Evolutionary conservation across 1,284 basidiomycete genomes (phyloP).

Genomic region (Melanopsichium pennsylvanicum): DNA sequence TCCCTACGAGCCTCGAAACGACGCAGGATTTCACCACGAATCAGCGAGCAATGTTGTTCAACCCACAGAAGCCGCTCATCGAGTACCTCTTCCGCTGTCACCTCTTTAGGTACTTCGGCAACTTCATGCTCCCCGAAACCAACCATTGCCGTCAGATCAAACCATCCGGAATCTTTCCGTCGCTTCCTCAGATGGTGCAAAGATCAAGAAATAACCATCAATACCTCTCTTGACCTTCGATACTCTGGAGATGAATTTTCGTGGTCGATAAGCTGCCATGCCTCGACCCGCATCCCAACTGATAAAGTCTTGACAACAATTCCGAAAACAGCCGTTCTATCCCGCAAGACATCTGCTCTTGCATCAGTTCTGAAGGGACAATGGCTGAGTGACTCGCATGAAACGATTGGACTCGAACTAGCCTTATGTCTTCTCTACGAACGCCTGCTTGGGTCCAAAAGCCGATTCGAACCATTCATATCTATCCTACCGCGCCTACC

Average conservation of each 20-base stretch:
- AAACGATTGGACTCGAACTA: slow-evolving; percentile 40
- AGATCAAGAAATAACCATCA: slow-evolving; percentile 4
- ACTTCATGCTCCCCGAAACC: slow-evolving; percentile 11
- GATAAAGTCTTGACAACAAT: slow-evolving; percentile 28
- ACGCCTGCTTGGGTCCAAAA: slow-evolving; percentile 22
- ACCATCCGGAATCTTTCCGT: not conserved
- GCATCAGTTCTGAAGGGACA: slow-evolving; percentile 5
- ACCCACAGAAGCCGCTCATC: no score
- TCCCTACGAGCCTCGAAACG: slow-evolving; percentile 1
- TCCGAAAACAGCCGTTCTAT: slow-evolving; percentile 43
- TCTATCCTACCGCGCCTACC: slow-evolving; percentile 29
- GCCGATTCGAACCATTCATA: slow-evolving; percentile 42
- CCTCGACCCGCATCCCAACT: not conserved
- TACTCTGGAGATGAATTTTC: slow-evolving; percentile 5
- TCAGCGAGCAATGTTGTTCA: no score
- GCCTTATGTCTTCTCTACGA: slow-evolving; percentile 56
- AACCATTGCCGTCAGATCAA: not conserved
- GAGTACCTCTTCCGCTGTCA: not conserved
- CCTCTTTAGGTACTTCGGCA: slow-evolving; percentile 1
- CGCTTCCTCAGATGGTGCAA: slow-evolving; percentile 26
- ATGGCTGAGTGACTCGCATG: slow-evolving; percentile 24
- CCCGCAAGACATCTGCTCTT: slow-evolving; percentile 35
- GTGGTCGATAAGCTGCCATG: slow-evolving; percentile 33
- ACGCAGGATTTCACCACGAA: not conserved
- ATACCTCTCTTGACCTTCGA: slow-evolving; percentile 15